Base-by-base conservation (phyloP, 768 basidiomycete genomes). In the Tremella mesenterica region DNA sequence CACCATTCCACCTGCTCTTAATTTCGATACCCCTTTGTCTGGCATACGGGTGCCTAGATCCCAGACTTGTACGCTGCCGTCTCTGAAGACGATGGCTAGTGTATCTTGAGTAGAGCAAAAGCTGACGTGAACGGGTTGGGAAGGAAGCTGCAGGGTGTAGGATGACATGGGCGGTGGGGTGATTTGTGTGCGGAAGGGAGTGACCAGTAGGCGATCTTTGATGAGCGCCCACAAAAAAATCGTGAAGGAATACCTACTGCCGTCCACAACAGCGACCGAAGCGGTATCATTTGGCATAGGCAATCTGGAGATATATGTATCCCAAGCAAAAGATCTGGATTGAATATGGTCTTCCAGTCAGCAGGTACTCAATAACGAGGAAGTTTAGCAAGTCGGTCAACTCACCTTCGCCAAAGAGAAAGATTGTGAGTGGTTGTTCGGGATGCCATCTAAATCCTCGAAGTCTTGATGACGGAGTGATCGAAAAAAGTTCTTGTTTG, bases 91-190 rank as follows among this genome's bases (percentile, higher is more conserved):
- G 1, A 83, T 63, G 9, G 80, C 84, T 7, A 89, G 69, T 1
- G 78, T 67, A 56, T 91, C 86, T 16, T 74, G 70, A 18, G 71
- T 61, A 1, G 78, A 53, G 0, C 85, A 82, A 53, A 90, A 83
- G 3, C 83, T 75, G 3, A 81, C 74, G 67, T 92, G 83, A 8
- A 83, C 69, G 0, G 91, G 88, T 0, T 79, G 64, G 12, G 67
- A 54, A 44, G 49, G 73, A 18, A 68, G 74, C 26, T 44, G 43
- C 47, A 81, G 74, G 34, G 73, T 73, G 60, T 79, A 77, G 1
- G 88, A 84, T 1, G 84, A 86, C 89, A 95, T 92, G 0, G 95
- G 95, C n/a, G 95, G 95, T n/a, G 93, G 95, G 4, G 93, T 80
- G 67, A 95, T 96, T 74, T 93, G 88, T 0, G 82, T 80, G 34